Evolutionary conservation across 2,329 filamentous ascomycete genomes (phyloP).

Genomic region (Dactylellina drechsleri): DNA sequence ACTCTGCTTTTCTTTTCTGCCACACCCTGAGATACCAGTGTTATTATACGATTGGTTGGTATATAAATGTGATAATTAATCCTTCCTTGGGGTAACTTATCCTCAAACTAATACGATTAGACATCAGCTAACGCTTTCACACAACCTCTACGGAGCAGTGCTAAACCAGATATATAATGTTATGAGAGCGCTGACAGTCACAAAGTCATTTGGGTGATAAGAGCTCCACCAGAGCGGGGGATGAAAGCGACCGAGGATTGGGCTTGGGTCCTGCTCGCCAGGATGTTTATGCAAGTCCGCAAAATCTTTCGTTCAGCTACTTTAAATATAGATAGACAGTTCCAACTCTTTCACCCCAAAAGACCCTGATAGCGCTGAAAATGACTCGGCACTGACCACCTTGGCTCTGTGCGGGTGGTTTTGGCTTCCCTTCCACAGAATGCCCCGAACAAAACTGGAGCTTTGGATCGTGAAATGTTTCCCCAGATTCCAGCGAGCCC

Average conservation of each 20-base stretch:
- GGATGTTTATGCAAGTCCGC: constrained; percentile 34
- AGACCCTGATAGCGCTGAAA: too few species aligned
- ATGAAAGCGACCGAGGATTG: constrained; percentile 27
- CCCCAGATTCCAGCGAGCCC: constrained; percentile 20
- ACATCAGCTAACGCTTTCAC: constrained; percentile 1
- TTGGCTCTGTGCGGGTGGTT: too few species aligned
- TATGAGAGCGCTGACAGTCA: constrained; percentile 14
- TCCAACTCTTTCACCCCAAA: too few species aligned
- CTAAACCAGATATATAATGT: constrained; percentile 2
- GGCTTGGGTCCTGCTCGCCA: constrained; percentile 9
- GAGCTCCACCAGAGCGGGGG: constrained; percentile 22
- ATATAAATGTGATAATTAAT: constrained; percentile 9
- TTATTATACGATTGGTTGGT: too few species aligned
- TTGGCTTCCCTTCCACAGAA: constrained; percentile 16
- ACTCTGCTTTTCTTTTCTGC: constrained; percentile 9
- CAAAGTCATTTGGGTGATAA: constrained; percentile 21
- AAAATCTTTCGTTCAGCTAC: constrained; percentile 19
- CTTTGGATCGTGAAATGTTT: neutral
- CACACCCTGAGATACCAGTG: constrained; percentile 17
- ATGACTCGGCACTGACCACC: too few species aligned
- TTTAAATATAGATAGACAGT: neutral
- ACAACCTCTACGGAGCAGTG: neutral
- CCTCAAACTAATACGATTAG: constrained; percentile 11
- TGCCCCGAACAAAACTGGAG: constrained; percentile 5
- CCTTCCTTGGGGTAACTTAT: constrained; percentile 24